These are phyloP conservation scores for Phlyctochytrium arcticum DNA, from an alignment of 192 early-diverging fungal genomes.

Conservation along the genomic window DNA sequence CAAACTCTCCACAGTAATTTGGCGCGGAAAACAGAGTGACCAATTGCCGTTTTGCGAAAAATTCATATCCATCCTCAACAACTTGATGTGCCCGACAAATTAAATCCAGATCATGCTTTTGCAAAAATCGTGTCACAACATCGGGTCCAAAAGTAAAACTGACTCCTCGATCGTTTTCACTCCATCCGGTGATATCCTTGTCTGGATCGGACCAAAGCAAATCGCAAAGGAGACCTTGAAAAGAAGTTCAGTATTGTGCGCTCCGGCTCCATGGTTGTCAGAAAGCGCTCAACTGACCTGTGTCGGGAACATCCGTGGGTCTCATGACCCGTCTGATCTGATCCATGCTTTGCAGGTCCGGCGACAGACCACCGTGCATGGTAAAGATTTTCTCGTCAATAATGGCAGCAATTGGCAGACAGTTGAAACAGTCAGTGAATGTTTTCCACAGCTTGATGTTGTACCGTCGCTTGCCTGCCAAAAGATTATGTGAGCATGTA, in stretches of 20 bases:
- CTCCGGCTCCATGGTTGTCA: background rate
- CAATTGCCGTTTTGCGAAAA: slow-evolving; percentile 93
- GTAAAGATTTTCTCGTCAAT: slow-evolving; percentile 98
- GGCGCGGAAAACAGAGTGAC: slow-evolving; percentile 96
- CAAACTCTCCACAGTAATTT: slow-evolving; percentile 88
- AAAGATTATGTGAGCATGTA: background rate
- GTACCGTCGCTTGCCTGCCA: slow-evolving; percentile 85
- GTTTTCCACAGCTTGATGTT: slow-evolving; percentile 99
- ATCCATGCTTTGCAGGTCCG: slow-evolving; percentile 95
- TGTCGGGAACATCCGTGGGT: slow-evolving; percentile 97
- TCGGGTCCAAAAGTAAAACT: slow-evolving; percentile 96
- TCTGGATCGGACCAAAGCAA: slow-evolving; percentile 97
- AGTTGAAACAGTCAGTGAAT: slow-evolving; percentile 99
- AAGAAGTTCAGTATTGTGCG: background rate
- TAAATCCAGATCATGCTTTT: slow-evolving; percentile 95
- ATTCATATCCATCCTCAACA: slow-evolving; percentile 98
- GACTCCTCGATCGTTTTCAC: slow-evolving; percentile 95
- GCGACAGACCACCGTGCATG: slow-evolving; percentile 98
- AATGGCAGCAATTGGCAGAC: slow-evolving; percentile 93
- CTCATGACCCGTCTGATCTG: slow-evolving; percentile 96
- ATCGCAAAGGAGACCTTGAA: slow-evolving; percentile 81
- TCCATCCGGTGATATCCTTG: slow-evolving; percentile 94
- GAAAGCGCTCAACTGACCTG: slow-evolving; percentile 61
- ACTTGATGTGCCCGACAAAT: slow-evolving; percentile 99
- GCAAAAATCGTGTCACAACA: slow-evolving; percentile 86